These are phyloP conservation scores for Magnusiomyces sp. DNA, from an alignment of 1,139 yeast genomes.

Conservation along the genomic window DNA sequence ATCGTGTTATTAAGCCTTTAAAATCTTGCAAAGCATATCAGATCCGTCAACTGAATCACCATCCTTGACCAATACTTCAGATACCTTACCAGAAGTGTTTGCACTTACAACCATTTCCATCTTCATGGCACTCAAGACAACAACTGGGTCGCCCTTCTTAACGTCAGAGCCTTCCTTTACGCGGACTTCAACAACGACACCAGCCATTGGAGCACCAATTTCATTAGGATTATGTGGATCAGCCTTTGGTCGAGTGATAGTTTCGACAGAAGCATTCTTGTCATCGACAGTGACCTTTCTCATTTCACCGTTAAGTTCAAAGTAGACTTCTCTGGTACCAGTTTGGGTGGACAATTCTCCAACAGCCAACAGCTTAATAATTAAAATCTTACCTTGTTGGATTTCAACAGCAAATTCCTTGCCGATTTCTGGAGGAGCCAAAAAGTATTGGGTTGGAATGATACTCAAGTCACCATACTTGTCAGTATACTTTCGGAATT, in stretches of 20 bases:
- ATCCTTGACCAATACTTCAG: conserved; percentile 67
- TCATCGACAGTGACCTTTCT: conserved; percentile 91
- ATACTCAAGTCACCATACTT: conserved; percentile 89
- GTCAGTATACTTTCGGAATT: conserved; percentile 62
- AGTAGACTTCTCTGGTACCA: conserved; percentile 93
- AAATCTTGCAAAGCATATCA: conserved; percentile 57
- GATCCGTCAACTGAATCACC: conserved; percentile 95
- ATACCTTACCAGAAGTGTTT: conserved; percentile 76
- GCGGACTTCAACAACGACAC: conserved; percentile 92
- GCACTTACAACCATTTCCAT: conserved; percentile 99
- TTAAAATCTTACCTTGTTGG: conserved; percentile 90
- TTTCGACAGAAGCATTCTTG: conserved; percentile 75
- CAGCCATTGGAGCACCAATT: conserved; percentile 99
- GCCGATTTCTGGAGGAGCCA: conserved; percentile 77
- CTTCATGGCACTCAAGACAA: conserved; percentile 96
- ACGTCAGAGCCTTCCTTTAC: conserved; percentile 81
- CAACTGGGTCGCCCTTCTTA: conserved; percentile 93
- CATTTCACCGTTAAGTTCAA: conserved; percentile 96
- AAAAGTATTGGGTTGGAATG: conserved; percentile 83
- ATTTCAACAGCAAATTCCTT: conserved; percentile 86
- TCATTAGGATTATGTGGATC: conserved; percentile 78
- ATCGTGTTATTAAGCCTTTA: conserved; percentile 21
- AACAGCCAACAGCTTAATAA: conserved; percentile 83
- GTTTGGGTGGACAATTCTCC: conserved; percentile 81
- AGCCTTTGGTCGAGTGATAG: conserved; percentile 85